Evolutionary conservation across 495 filamentous ascomycete genomes (phyloP), one percentile per base, ranked within the genome.

Genomic region (Aspergillus heteromorphus): DNA sequence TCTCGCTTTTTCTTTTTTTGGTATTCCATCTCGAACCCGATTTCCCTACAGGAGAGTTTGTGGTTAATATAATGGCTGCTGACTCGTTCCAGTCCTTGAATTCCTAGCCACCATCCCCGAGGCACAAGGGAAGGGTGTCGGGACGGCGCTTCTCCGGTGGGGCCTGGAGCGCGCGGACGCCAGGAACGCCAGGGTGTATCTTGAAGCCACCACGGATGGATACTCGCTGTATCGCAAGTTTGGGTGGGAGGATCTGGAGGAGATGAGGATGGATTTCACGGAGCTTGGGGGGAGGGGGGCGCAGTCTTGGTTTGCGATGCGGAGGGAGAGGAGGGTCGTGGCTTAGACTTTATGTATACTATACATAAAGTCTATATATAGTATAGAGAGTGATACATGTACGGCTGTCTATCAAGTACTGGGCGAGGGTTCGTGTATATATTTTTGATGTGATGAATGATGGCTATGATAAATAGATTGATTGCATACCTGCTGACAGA

Each of bases 201-300:
- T 86, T 5, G 81, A 84, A 52, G 76, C 79, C 0, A 80, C 79
- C 29, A 73, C 70, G 6, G 69, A 68, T 8, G 82, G 82, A 8
- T 67, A 67, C 31, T 64, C 66, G 9, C 20, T 87, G n/a, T 87
- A 86, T 67, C 50, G 74, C 45, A 75, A 73, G 55, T 59, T 73
- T 56, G 83, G 83, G 8, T 85, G 79, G 67, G 58, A 70, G 52
- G 57, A 64, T 9, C 53, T 76, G 6, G 75, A 78, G 36, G 67
- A 67, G 19, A 38, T 74, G 7, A 40, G 41, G 4, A 49, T 77
- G 29, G 71, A 75, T 55, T 57, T 65, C 20, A 41, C 23, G 3
- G 40, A 48, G 59, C 73, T 57, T 57, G 71, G 70, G 10, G 59
- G 42, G 8, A 16, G 25, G 8, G 34, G 17, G 38, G 9, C 10